Conservation (phyloP, 2,329 filamentous ascomycete genomes). For the Blastomyces silverae region DNA sequence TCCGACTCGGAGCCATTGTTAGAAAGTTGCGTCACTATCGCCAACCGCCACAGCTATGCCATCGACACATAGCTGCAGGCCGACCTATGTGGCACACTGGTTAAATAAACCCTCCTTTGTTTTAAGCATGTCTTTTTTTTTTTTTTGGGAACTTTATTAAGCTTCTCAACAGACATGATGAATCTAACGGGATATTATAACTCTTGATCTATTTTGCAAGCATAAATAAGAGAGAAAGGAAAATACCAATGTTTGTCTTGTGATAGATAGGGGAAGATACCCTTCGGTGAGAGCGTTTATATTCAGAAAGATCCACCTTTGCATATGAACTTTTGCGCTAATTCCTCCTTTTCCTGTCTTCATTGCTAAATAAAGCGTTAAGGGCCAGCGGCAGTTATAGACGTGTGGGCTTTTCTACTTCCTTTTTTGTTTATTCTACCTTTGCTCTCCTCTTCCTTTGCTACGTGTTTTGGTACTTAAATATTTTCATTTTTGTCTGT, state of each 20-base stretch:
- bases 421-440: background rate
- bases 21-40: background rate
- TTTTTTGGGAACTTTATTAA: background rate
- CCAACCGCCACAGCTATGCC: background rate
- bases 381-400: background rate
- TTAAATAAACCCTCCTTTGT: background rate
- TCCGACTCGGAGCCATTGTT: background rate
- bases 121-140: background rate
- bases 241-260: background rate
- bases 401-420: background rate
- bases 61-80: background rate
- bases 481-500: background rate
- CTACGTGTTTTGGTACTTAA: background rate
- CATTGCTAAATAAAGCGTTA: background rate
- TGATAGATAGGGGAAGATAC: background rate
- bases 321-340: background rate
- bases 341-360: background rate
- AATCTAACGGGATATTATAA: background rate
- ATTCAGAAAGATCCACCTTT: background rate
- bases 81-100: too few species aligned
- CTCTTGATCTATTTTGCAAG: background rate
- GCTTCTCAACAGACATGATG: background rate
- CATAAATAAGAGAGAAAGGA: background rate
- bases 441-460: background rate
- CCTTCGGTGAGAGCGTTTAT: background rate